Conservation (phyloP, 768 basidiomycete species). For the Multifurca ochricompacta region DNA sequence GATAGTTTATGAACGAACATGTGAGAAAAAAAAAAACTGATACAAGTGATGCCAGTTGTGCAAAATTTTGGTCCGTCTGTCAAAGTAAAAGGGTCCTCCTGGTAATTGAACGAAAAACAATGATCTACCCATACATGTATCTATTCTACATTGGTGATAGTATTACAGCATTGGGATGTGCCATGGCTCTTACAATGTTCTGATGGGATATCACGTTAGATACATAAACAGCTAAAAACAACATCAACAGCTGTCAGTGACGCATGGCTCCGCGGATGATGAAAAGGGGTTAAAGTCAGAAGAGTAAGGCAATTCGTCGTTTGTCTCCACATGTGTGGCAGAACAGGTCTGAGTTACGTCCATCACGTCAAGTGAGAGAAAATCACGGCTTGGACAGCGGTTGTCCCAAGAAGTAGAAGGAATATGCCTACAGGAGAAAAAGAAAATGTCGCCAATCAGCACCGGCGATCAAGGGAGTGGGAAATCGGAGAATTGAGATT, state of each 20-base stretch:
- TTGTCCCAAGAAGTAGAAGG: too few species aligned
- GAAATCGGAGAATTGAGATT: constrained; percentile 29
- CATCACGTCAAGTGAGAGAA: constrained; percentile 33
- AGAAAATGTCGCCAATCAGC: constrained; percentile 18
- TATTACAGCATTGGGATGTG: constrained; percentile 4
- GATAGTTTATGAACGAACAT: too few species aligned
- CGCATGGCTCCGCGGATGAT: not conserved
- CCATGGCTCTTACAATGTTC: not conserved
- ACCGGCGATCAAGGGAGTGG: constrained; percentile 6
- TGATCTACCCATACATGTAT: constrained; percentile 6
- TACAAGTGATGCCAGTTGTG: not conserved
- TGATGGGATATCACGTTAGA: not conserved
- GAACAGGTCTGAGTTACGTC: constrained; percentile 62
- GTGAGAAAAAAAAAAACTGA: not conserved
- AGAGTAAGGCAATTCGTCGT: constrained; percentile 45
- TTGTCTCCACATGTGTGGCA: constrained; percentile 49
- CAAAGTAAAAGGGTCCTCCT: not conserved
- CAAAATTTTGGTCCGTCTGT: not conserved
- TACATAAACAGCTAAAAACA: not conserved
- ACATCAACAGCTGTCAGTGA: not conserved
- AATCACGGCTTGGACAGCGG: constrained; percentile 1
- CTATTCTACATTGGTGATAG: constrained; percentile 13
- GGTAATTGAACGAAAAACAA: not conserved
- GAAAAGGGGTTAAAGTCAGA: not conserved
- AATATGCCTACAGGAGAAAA: not conserved